Base-by-base conservation (phyloP, 2,329 filamentous ascomycete genomes). In the Raffaelea ambrosiae region DNA sequence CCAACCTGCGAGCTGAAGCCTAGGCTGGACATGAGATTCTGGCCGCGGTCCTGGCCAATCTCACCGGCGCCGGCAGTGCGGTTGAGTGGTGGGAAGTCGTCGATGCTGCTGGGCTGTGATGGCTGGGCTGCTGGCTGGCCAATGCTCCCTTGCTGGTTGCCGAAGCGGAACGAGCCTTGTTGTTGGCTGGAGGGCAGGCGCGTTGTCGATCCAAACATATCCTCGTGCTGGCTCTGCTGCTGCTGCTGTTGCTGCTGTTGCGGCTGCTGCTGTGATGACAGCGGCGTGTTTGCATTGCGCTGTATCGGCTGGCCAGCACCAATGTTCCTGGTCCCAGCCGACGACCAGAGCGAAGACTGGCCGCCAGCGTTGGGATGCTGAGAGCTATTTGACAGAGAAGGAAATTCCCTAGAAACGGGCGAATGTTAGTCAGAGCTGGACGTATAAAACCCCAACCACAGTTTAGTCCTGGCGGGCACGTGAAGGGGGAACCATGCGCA, bases 51-150 rank as follows among this genome's bases (percentile, higher is more conserved):
- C 51, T 76, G 74, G 9, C 70, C 72, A 46, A 81, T 73, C 26
- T 83, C 78, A 20, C 77, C 76, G 8, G 50, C 41, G 53, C 75
- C 78, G 31, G 67, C 68, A 40, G 73, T 73, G 51, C 77, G 67
- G 54, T 76, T 81, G 48, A 83, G 61, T 18, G 80, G 79, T 5
- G 79, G 79, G 48, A 83, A 83, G 18, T 83, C 80, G 44, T 83
- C 80, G 40, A 71, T 70, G 47, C 66, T 71, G 46, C 61, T 72
- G 3, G 69, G 60, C 46, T 72, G 74, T 42, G 65, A 60, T 55
- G 77, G 75, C 5, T 71, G 61, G 26, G 26, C 26, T 44, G 74
- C 59, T 18, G 38, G 18, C 52, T 48, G 49, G 16, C 64, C 57
- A 21, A 60, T 59, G 45, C 49, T 69, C 39, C 59, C 65, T 55